These are phyloP conservation scores for Magnaporthales sp. DNA, from an alignment of 2,329 filamentous ascomycete species.

Conservation along the genomic window DNA sequence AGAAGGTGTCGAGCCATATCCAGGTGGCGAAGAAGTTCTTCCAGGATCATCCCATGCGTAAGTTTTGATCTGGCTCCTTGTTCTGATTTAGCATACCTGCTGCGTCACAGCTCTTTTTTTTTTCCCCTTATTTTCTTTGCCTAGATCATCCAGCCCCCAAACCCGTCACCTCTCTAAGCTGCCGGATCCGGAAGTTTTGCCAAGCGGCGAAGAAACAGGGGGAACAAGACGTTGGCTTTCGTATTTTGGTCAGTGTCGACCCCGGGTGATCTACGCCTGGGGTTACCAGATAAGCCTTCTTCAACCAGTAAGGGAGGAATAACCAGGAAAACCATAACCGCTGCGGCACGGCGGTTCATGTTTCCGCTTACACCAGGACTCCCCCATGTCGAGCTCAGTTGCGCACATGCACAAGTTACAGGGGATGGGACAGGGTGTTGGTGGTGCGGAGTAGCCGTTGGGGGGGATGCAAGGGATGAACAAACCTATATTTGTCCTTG, in stretches of 20 bases:
- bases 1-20: conserved; percentile 62
- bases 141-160: background rate
- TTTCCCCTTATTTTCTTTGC: conserved; percentile 5
- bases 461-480: background rate
- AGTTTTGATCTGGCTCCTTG: conserved; percentile 23
- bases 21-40: conserved; percentile 62
- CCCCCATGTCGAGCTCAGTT: background rate
- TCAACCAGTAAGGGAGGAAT: background rate
- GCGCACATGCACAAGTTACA: background rate
- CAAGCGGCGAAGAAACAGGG: background rate
- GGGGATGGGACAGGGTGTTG: background rate
- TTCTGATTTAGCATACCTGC: background rate
- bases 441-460: background rate
- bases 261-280: background rate
- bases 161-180: background rate
- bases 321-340: background rate
- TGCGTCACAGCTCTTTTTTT: conserved; percentile 7
- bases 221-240: background rate
- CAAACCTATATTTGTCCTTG: background rate
- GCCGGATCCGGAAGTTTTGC: background rate
- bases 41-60: conserved; percentile 52
- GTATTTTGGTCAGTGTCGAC: background rate
- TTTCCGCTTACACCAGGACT: background rate
- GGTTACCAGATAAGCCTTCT: background rate
- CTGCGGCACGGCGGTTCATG: background rate